Percentiles rank a stretch among this genome's conserved stretches.
phyloP scores from a whole-genome alignment of 2,329 filamentous ascomycete species.

The Alternaria alternata region DNA sequence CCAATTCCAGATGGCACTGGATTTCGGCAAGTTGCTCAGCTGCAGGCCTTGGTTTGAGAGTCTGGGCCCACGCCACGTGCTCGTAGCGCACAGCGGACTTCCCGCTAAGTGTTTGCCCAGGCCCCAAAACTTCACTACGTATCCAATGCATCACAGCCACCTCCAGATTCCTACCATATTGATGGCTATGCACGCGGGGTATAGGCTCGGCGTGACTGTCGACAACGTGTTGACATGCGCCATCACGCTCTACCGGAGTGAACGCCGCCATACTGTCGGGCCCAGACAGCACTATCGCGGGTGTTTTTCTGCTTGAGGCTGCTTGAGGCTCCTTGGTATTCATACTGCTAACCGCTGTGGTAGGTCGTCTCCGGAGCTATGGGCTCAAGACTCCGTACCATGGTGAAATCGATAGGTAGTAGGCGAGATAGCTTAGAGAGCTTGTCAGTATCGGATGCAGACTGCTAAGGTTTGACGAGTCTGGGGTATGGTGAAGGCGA shows the following conservation, averaged over 20 bases:
- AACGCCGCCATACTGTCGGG: slow-evolving; percentile 9
- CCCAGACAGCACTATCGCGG: slow-evolving; percentile 3
- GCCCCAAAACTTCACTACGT: slow-evolving; percentile 1
- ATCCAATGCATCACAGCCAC: slow-evolving; percentile 1
- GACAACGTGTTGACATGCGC: slow-evolving; percentile 2
- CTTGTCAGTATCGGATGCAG: slow-evolving; percentile 4
- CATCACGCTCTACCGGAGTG: slow-evolving; percentile 7
- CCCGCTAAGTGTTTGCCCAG: slow-evolving; percentile 16
- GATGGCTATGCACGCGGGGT: slow-evolving; percentile 12
- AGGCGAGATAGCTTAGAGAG: background rate
- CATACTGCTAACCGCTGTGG: slow-evolving; percentile 5
- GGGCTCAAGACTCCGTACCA: slow-evolving; percentile 1
- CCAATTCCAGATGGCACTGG: slow-evolving; percentile 6
- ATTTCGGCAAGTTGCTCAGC: slow-evolving; percentile 6
- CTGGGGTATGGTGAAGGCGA: slow-evolving; percentile 23
- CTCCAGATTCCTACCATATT: slow-evolving; percentile 1
- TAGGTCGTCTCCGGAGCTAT: slow-evolving; percentile 15
- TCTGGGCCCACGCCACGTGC: slow-evolving; percentile 22
- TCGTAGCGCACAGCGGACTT: slow-evolving; percentile 9
- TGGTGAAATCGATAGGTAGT: background rate
- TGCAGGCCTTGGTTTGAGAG: background rate
- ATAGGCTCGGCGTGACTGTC: slow-evolving; percentile 2
- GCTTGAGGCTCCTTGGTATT: slow-evolving; percentile 1
- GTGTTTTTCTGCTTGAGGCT: slow-evolving; percentile 6
- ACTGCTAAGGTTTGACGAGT: slow-evolving; percentile 9